Conservation (phyloP, 2,329 filamentous ascomycete species). For the Hymenoscyphus fructigenus region DNA sequence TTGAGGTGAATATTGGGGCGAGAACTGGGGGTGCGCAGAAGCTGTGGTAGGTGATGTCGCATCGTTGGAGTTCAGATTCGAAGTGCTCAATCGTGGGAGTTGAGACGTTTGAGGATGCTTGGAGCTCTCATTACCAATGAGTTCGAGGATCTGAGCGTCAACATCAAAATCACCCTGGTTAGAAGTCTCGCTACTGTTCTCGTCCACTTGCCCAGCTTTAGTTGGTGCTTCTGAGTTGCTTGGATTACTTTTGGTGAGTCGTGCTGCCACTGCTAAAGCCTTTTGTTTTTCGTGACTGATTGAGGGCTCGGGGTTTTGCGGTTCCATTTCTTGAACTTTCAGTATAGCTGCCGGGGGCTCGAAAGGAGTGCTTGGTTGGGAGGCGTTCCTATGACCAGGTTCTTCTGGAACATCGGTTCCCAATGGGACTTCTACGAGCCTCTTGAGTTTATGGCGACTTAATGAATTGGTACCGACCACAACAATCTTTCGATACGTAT, state of each 20-base stretch:
- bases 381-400: neutral
- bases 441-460: neutral
- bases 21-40: neutral
- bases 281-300: slow-evolving; percentile 5
- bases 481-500: slow-evolving; percentile 53
- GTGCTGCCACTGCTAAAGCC: slow-evolving; percentile 14
- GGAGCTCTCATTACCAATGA: neutral
- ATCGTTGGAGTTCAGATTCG: neutral
- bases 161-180: neutral
- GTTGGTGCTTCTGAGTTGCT: neutral
- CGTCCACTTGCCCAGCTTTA: neutral
- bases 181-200: neutral
- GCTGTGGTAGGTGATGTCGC: neutral
- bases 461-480: slow-evolving; percentile 46
- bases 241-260: neutral
- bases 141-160: slow-evolving; percentile 6
- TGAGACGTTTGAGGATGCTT: neutral
- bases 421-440: neutral
- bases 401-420: neutral
- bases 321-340: no score
- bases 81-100: neutral
- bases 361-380: neutral
- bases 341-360: neutral
- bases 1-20: neutral
- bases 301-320: neutral